Evolutionary conservation across 306 rosid genomes (phyloP).

Genomic region (barrel medic (Medicago truncatula)): DNA sequence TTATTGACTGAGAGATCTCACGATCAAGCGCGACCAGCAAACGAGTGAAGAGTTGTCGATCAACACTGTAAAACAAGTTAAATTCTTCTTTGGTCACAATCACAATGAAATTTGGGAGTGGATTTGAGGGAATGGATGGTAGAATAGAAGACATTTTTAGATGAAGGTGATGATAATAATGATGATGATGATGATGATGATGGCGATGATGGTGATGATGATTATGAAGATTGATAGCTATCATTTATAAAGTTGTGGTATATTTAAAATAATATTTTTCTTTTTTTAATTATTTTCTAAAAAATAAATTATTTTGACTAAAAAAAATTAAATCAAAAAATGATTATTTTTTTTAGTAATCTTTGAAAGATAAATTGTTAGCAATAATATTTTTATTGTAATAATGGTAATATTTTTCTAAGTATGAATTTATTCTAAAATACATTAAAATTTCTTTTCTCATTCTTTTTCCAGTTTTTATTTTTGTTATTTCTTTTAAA

Average conservation of each 20-base stretch:
- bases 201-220: too few species aligned
- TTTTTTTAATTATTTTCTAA: background rate
- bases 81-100: slow-evolving; percentile 54
- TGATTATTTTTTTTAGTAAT: background rate
- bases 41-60: slow-evolving; percentile 60
- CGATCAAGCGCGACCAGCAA: slow-evolving; percentile 48
- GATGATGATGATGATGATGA: background rate
- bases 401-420: background rate
- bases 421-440: background rate
- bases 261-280: background rate
- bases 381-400: background rate
- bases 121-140: background rate
- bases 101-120: background rate
- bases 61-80: slow-evolving; percentile 60
- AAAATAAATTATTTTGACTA: too few species aligned
- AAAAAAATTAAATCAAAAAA: too few species aligned
- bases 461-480: background rate
- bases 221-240: too few species aligned
- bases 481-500: too few species aligned
- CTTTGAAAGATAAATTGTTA: background rate
- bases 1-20: slow-evolving; percentile 47
- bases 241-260: background rate
- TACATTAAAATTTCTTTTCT: too few species aligned
- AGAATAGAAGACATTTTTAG: slow-evolving; percentile 16
- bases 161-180: too few species aligned